These are phyloP conservation scores for Meyerozyma sp. DNA, from an alignment of 1,139 yeast species.

Conservation along the genomic window DNA sequence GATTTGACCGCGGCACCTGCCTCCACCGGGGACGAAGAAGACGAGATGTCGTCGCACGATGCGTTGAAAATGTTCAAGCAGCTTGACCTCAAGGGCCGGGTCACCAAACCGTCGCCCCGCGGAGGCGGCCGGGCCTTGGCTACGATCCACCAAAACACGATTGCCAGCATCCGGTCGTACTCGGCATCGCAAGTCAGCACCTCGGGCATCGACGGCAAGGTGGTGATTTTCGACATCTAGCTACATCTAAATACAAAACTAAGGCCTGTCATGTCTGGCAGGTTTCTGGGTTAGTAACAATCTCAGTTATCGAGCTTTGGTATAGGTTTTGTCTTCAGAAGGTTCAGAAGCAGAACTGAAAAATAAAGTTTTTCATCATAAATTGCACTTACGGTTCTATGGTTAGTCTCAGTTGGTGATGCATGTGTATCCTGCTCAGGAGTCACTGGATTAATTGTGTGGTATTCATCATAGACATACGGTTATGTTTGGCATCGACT, in stretches of 20 bases:
- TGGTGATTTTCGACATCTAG: slow-evolving; percentile 53
- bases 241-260: background rate
- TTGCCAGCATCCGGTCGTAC: slow-evolving; percentile 67
- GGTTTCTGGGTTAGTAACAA: background rate
- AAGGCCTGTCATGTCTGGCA: too few relatives aligned
- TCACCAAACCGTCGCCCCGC: slow-evolving; percentile 31
- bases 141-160: slow-evolving; percentile 90
- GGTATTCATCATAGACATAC: background rate
- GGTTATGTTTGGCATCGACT: background rate
- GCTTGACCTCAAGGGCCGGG: slow-evolving; percentile 88
- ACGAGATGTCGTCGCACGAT: slow-evolving; percentile 65
- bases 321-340: slow-evolving; percentile 1
- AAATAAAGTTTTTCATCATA: slow-evolving; percentile 1
- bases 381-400: background rate
- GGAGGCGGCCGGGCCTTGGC: slow-evolving; percentile 46
- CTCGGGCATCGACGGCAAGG: slow-evolving; percentile 79
- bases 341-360: slow-evolving; percentile 7
- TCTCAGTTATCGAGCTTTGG: slow-evolving; percentile 1
- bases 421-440: slow-evolving; percentile 2
- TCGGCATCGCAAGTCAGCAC: slow-evolving; percentile 39
- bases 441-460: slow-evolving; percentile 1
- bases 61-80: slow-evolving; percentile 96
- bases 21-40: slow-evolving; percentile 42
- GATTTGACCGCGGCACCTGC: slow-evolving; percentile 37
- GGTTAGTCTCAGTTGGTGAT: slow-evolving; percentile 2